Percentiles rank a stretch among this genome's conserved stretches.
Evolutionary conservation across 2,329 filamentous ascomycete genomes (phyloP).

Genomic region (Pseudogymnoascus sp.): DNA sequence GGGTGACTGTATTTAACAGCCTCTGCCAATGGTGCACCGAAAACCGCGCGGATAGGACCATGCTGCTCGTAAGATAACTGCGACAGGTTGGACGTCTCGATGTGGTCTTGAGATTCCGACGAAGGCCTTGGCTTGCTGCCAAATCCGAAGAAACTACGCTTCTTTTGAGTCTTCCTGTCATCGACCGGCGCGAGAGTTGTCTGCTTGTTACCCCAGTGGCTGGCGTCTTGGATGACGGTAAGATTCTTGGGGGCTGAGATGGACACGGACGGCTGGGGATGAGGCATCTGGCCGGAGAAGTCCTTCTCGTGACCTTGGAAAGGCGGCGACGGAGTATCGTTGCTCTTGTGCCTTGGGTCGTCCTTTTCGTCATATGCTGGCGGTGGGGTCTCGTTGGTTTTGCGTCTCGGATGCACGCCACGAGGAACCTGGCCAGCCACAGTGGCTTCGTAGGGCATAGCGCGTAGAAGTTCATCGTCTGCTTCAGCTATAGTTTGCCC

Average conservation of each 20-base stretch:
- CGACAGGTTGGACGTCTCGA: slow-evolving; percentile 41
- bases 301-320: slow-evolving; percentile 25
- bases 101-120: slow-evolving; percentile 48
- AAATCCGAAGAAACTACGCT: slow-evolving; percentile 69
- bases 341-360: slow-evolving; percentile 29
- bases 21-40: slow-evolving; percentile 78
- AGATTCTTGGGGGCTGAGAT: slow-evolving; percentile 85
- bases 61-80: slow-evolving; percentile 37
- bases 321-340: slow-evolving; percentile 26
- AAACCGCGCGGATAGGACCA: slow-evolving; percentile 62
- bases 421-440: slow-evolving; percentile 30
- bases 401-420: slow-evolving; percentile 24
- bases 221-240: slow-evolving; percentile 72
- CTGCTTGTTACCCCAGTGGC: slow-evolving; percentile 77
- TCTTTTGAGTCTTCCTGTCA: slow-evolving; percentile 71
- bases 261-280: slow-evolving; percentile 36
- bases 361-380: slow-evolving; percentile 20
- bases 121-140: slow-evolving; percentile 53
- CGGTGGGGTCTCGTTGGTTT: slow-evolving; percentile 15
- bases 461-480: slow-evolving; percentile 31
- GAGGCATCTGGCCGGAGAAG: slow-evolving; percentile 20
- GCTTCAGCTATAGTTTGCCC: slow-evolving; percentile 30
- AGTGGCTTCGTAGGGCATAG: slow-evolving; percentile 32
- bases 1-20: slow-evolving; percentile 78
- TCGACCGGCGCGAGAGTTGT: slow-evolving; percentile 47